These are phyloP conservation scores for Prunus armeniaca DNA, from an alignment of 306 rosid genomes.

Conservation along the genomic window DNA sequence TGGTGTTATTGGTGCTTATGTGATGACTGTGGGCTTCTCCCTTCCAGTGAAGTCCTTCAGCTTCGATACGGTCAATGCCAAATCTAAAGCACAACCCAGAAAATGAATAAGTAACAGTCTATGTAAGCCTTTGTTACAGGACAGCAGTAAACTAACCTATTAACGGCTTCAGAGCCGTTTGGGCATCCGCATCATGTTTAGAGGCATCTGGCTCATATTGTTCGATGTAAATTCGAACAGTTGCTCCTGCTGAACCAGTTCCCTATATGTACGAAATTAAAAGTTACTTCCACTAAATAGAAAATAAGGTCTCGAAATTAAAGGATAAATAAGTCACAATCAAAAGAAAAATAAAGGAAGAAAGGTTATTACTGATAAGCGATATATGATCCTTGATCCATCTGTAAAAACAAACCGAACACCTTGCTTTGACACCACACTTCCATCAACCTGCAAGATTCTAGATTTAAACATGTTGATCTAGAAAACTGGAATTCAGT, in stretches of 20 bases:
- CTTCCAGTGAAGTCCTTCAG: conserved; percentile 94
- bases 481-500: conserved; percentile 7
- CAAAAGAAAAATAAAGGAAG: background rate
- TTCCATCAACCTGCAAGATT: conserved; percentile 75
- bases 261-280: conserved; percentile 49
- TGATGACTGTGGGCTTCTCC: conserved; percentile 93
- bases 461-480: conserved; percentile 3
- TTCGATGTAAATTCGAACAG: conserved; percentile 84
- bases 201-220: conserved; percentile 79
- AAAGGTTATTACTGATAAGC: conserved; percentile 71
- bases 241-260: conserved; percentile 98
- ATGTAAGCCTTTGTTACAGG: background rate
- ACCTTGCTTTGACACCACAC: conserved; percentile 88
- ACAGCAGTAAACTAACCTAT: conserved; percentile 55
- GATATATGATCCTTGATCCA: conserved; percentile 93
- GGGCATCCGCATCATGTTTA: conserved; percentile 87
- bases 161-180: conserved; percentile 74
- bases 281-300: conserved; percentile 6
- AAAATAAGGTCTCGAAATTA: background rate
- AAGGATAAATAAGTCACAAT: background rate
- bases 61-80: conserved; percentile 79
- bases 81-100: conserved; percentile 47
- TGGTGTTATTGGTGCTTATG: conserved; percentile 43
- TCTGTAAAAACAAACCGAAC: conserved; percentile 90
- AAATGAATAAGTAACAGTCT: background rate